These are phyloP conservation scores for Lactarius pseudohatsudake DNA, from an alignment of 768 basidiomycete genomes.

Conservation along the genomic window DNA sequence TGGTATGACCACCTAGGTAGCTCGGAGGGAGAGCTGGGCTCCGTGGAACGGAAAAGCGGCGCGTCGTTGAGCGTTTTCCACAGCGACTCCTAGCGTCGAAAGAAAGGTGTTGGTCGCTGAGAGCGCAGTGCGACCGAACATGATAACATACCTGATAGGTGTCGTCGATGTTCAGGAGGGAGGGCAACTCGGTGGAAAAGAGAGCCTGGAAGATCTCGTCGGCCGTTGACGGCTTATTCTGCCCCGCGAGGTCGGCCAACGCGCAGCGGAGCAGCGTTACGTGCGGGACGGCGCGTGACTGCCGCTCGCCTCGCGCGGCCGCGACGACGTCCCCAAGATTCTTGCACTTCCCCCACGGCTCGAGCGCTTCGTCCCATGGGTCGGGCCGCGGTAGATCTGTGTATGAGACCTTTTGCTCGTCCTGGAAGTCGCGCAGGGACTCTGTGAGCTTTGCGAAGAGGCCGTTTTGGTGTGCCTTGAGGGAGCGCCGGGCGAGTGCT, in stretches of 20 bases:
- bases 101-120: neutral
- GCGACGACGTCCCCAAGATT: constrained; percentile 44
- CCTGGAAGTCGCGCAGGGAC: constrained; percentile 56
- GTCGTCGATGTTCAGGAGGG: constrained; percentile 53
- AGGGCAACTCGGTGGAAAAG: constrained; percentile 52
- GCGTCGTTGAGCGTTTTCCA: constrained; percentile 61
- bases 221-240: constrained; percentile 46
- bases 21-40: constrained; percentile 26
- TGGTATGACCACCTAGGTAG: constrained; percentile 42
- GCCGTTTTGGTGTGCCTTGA: constrained; percentile 58
- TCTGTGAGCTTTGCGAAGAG: constrained; percentile 55
- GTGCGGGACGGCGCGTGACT: constrained; percentile 41
- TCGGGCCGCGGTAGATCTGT: constrained; percentile 56
- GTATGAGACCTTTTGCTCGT: constrained; percentile 53
- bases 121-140: constrained; percentile 17
- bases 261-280: constrained; percentile 64
- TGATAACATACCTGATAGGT: constrained; percentile 50
- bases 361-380: constrained; percentile 48
- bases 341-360: constrained; percentile 45
- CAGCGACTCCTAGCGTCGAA: constrained; percentile 43
- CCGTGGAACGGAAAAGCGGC: constrained; percentile 44
- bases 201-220: constrained; percentile 60
- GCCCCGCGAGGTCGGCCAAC: constrained; percentile 47
- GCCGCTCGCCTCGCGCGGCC: constrained; percentile 14
- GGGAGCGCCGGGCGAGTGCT: constrained; percentile 57